Evolutionary conservation across 1,139 yeast species (phyloP), one percentile per base, ranked within the genome.

Genomic region (Debaryomyces coudertii): DNA sequence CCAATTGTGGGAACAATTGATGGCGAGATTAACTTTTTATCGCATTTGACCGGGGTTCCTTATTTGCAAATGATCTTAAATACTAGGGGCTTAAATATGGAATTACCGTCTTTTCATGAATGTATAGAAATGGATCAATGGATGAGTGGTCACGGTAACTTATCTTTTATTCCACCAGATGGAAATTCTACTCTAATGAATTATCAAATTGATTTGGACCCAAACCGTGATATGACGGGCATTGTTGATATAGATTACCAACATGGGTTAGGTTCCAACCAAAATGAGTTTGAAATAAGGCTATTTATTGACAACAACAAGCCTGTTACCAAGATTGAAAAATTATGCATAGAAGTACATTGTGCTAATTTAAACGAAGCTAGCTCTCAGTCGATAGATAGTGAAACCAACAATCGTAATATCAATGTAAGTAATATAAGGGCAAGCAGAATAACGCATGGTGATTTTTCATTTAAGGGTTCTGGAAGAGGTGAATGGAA

Each of bases 121-220:
- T 79, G 88, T 55, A 77, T 87, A 1, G 71, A 80, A 46, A 53
- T 72, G 4, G 74, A 68, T 23, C 61, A 63, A 25, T 82, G 85
- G 84, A 44, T 53, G 8, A 52, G 56, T 8, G 58, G 57, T 5
- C 53, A 51, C n/a, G 80, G 80, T 0, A 53, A 69, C 0, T 60
- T 90, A 36, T 72, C 82, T 12, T 89, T 92, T 57, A 77, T 87
- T 16, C 99, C 99, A 3, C 96, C 98, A 0, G 97, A 93, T 63
- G 98, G 96, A 4, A 77, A 72, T 50, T 80, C 83, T 35, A 73
- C 78, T 4, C 63, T 93, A 15, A 78, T 86, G 76, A 69, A 79
- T 20, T 93, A 93, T 60, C 72, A 79, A 5, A 63, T 87, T 27
- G 88, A 87, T 48, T 62, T 80, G 33, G 63, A 63, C 44, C 15